Evolutionary conservation across 164 flowering plant genomes (phyloP), one percentile per base, ranked within the genome.

Genomic region (Amborella trichopoda): DNA sequence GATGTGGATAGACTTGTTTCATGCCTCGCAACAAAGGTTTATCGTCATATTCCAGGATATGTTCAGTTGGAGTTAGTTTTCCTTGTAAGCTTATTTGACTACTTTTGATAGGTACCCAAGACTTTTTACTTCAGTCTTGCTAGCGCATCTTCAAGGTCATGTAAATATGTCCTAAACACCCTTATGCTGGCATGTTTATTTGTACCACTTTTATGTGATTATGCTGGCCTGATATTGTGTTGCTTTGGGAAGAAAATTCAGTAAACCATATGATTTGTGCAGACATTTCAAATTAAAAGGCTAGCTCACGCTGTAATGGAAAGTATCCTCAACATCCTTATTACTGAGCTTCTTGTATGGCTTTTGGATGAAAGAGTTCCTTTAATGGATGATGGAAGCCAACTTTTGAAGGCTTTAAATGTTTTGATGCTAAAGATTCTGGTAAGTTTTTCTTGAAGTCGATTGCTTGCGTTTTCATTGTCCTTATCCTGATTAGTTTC

Each of bases 151-250:
- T 93, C 99, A 51, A 74, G 99, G 57, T 87, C 99, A 25, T 93
- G 99, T 72, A 93, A 93, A 83, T 93, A 93, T 64, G 99, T 88
- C 30, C 63, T 93, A 30, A 93, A 93, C 66, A 93, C 96, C 10
- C 83, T 93, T 14, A 85, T 93, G 99, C 99, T 84, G 88, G 99
- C 82, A n/a, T n/a, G n/a, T n/a, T n/a, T n/a, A n/a, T n/a, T n/a
- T n/a, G n/a, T n/a, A n/a, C n/a, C n/a, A n/a, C n/a, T n/a, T n/a
- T n/a, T n/a, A n/a, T n/a, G n/a, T n/a, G n/a, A n/a, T n/a, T n/a
- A n/a, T n/a, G n/a, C n/a, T n/a, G n/a, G n/a, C n/a, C n/a, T n/a
- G n/a, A n/a, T n/a, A n/a, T n/a, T n/a, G n/a, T n/a, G n/a, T n/a
- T n/a, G n/a, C n/a, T n/a, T n/a, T n/a, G n/a, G n/a, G n/a, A n/a